Percentiles rank a stretch among this genome's conserved stretches.
These are phyloP conservation scores for Prinsepia uniflora DNA, from an alignment of 306 rosid genomes.

Conservation along the genomic window DNA sequence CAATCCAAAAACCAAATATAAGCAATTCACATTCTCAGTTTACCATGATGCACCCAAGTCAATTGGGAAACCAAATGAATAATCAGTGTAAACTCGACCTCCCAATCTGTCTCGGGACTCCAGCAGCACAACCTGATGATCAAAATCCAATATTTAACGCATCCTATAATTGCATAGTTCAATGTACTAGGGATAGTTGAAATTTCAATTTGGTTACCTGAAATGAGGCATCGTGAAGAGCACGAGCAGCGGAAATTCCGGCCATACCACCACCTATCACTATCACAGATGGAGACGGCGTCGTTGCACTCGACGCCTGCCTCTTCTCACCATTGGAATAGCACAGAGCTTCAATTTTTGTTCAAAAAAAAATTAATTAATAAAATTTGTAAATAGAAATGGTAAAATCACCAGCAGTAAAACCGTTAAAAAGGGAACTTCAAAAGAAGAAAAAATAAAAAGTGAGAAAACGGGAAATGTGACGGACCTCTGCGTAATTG, in stretches of 20 bases:
- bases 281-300: conserved; percentile 82
- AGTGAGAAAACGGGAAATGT: neutral
- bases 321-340: conserved; percentile 38
- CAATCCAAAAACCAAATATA: neutral
- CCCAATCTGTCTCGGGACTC: conserved; percentile 91
- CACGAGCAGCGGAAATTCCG: conserved; percentile 90
- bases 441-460: neutral
- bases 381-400: neutral
- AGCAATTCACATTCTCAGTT: conserved; percentile 5
- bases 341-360: conserved; percentile 46
- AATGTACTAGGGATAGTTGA: neutral
- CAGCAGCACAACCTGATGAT: conserved; percentile 70
- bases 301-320: conserved; percentile 9
- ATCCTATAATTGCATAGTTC: neutral
- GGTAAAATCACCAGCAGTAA: neutral
- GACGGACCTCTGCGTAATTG: conserved; percentile 75
- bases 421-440: neutral
- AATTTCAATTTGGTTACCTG: conserved; percentile 44
- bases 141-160: conserved; percentile 1
- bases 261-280: conserved; percentile 94
- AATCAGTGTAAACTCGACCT: conserved; percentile 85
- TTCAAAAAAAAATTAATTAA: conserved; percentile 14
- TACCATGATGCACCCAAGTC: conserved; percentile 99
- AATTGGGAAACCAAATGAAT: conserved; percentile 93
- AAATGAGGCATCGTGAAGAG: conserved; percentile 85